Evolutionary conservation across 2,329 filamentous ascomycete genomes (phyloP).

Genomic region (Alternaria triticimaculans): DNA sequence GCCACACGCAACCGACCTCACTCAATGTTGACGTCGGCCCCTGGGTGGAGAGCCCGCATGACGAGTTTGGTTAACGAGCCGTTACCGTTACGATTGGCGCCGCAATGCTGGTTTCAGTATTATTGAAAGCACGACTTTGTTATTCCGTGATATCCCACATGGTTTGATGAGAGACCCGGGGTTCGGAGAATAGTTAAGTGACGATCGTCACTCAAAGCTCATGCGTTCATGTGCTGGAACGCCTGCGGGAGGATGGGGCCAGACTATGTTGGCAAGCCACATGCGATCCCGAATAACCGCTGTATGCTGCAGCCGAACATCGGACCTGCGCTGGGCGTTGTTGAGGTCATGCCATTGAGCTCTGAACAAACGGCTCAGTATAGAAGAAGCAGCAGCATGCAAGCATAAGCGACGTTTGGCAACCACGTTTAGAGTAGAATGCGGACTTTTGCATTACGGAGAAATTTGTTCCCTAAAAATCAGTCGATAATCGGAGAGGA

Average conservation of each 20-base stretch:
- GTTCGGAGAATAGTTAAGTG: slow-evolving; percentile 14
- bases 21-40: slow-evolving; percentile 13
- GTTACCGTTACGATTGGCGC: slow-evolving; percentile 1
- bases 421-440: neutral
- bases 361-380: neutral
- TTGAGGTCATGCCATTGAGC: neutral
- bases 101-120: slow-evolving; percentile 12
- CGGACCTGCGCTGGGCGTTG: neutral
- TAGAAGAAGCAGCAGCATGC: neutral
- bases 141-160: slow-evolving; percentile 1
- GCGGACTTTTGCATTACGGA: neutral
- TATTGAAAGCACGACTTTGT: slow-evolving; percentile 6
- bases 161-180: slow-evolving; percentile 6
- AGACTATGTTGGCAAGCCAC: slow-evolving; percentile 4
- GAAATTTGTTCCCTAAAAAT: neutral
- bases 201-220: slow-evolving; percentile 7
- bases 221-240: slow-evolving; percentile 6
- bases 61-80: slow-evolving; percentile 5
- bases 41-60: slow-evolving; percentile 2
- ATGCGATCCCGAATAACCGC: slow-evolving; percentile 5
- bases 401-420: neutral
- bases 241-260: neutral
- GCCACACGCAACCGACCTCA: slow-evolving; percentile 12
- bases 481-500: neutral
- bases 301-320: neutral